phyloP scores from a whole-genome alignment of 129 eudicot genomes.

The Flaveria ramosissima region DNA sequence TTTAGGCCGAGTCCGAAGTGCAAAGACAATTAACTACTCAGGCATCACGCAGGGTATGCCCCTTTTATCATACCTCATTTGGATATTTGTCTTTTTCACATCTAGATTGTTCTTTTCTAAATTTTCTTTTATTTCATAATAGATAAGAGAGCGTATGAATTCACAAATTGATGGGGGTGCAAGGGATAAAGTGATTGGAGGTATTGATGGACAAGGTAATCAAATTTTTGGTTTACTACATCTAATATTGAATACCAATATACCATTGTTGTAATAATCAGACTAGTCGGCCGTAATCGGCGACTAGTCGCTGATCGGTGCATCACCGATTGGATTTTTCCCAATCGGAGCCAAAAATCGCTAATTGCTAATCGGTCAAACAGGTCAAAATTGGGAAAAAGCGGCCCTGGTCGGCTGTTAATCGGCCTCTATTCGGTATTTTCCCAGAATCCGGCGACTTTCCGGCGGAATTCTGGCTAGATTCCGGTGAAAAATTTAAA shows the following conservation, averaged over 20 bases:
- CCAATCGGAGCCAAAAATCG: no score
- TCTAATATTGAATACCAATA: conserved; percentile 18
- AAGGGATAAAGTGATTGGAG: conserved; percentile 35
- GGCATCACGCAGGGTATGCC: conserved; percentile 40
- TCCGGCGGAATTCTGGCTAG: no score
- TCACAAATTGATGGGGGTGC: conserved; percentile 39
- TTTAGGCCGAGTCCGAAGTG: conserved; percentile 40
- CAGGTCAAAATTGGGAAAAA: no score
- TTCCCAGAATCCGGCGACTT: no score
- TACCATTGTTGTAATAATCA: neutral
- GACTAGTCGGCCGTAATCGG: no score
- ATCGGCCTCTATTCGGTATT: no score
- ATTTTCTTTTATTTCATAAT: neutral
- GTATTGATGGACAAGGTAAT: conserved; percentile 42
- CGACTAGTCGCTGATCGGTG: no score
- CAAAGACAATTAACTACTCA: conserved; percentile 43
- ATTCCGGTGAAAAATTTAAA: no score
- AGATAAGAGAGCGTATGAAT: conserved; percentile 41
- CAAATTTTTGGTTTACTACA: neutral
- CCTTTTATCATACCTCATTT: conserved; percentile 14
- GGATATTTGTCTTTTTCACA: neutral
- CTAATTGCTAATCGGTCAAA: no score
- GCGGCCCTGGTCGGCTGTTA: no score
- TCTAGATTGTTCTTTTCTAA: neutral
- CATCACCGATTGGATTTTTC: no score